Conservation (phyloP, 106 monocot species). For the Xerophyta viscosa region DNA sequence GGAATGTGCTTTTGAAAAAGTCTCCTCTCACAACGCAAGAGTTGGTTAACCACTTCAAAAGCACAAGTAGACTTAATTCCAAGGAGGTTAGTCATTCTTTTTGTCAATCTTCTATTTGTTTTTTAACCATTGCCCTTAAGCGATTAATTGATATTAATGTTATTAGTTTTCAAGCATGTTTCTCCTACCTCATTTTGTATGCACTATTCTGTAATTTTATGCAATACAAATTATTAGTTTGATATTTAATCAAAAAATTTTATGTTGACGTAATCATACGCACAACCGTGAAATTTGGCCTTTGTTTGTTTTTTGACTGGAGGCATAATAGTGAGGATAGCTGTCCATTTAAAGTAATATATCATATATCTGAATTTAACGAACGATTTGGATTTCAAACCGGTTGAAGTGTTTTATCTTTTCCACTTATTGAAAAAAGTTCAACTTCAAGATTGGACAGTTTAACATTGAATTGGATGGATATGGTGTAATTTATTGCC, state of each 20-base stretch:
- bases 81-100: slow-evolving; percentile 26
- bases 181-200: background rate
- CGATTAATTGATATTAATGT: background rate
- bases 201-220: background rate
- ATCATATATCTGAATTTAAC: too few relatives aligned
- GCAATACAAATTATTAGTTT: too few relatives aligned
- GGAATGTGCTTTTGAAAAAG: slow-evolving; percentile 49
- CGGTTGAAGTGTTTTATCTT: too few relatives aligned
- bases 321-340: background rate
- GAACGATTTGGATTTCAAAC: too few relatives aligned
- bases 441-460: too few relatives aligned
- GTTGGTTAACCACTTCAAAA: slow-evolving; percentile 71
- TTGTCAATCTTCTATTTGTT: background rate
- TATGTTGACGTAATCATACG: too few relatives aligned
- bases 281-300: slow-evolving; percentile 18
- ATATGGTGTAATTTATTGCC: too few relatives aligned
- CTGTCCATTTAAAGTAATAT: too few relatives aligned
- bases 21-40: slow-evolving; percentile 86
- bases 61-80: slow-evolving; percentile 55
- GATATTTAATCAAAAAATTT: too few relatives aligned
- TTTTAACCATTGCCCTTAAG: background rate
- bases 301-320: background rate
- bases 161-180: background rate
- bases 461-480: too few relatives aligned
- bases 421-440: too few relatives aligned